Conservation (phyloP, 257 asterid species). For the Solanum corneliomulleri region DNA sequence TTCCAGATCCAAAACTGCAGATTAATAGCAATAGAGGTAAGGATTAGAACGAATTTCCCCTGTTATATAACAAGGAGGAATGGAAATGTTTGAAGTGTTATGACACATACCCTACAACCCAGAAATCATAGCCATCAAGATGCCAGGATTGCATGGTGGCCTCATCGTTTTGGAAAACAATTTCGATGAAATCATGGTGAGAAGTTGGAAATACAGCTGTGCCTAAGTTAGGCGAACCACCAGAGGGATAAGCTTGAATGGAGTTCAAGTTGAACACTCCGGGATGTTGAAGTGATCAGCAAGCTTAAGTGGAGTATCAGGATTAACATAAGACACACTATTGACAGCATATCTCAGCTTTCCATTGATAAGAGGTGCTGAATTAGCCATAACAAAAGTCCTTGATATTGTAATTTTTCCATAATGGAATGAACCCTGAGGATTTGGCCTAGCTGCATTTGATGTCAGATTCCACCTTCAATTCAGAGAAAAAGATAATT, state of each 20-base stretch:
- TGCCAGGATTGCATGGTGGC: conserved; percentile 67
- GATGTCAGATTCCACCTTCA: conserved; percentile 93
- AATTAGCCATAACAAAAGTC: conserved; percentile 61
- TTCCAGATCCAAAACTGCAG: conserved; percentile 66
- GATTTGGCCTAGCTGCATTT: conserved; percentile 98
- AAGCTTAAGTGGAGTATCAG: conserved; percentile 87
- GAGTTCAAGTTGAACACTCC: conserved; percentile 67
- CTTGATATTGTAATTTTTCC: conserved; percentile 53
- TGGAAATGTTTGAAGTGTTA: neutral
- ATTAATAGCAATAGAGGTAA: neutral
- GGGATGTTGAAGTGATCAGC: conserved; percentile 82
- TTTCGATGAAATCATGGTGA: conserved; percentile 75
- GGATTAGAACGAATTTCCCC: conserved; percentile 2
- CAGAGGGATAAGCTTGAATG: conserved; percentile 49
- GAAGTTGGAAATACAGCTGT: conserved; percentile 57
- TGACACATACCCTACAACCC: conserved; percentile 81
- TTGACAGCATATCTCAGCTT: conserved; percentile 82
- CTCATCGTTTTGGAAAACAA: conserved; percentile 72
- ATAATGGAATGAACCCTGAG: conserved; percentile 92
- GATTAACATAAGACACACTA: conserved; percentile 51
- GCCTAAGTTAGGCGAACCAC: conserved; percentile 28
- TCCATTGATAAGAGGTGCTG: conserved; percentile 63
- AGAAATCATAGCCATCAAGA: conserved; percentile 93
- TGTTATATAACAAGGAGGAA: neutral
- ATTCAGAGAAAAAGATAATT: neutral